Evolutionary conservation across 805 yeast genomes (phyloP), one percentile per base, ranked within the genome.

Genomic region (Ogataea glucozyma): DNA sequence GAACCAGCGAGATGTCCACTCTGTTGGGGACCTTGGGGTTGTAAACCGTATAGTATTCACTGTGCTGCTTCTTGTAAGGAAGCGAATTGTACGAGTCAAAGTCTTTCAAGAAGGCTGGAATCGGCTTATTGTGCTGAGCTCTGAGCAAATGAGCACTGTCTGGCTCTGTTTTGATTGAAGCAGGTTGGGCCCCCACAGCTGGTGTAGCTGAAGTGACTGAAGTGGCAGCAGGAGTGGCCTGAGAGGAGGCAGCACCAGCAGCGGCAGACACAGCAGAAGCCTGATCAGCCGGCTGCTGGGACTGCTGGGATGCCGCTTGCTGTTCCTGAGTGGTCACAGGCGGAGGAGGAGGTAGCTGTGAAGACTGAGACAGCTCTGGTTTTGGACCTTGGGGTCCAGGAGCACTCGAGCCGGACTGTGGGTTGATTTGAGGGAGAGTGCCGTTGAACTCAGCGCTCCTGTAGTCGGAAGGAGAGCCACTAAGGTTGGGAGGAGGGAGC

Each of bases 1-100:
- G 93, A 54, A 89, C 87, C 49, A 91, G 74, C 38, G 89, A 93
- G 38, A 91, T 90, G 60, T 91, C 97, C 45, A 88, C 76, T 31
- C 72, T 67, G 49, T 79, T 78, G 38, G 85, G 83, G 51, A 88
- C 79, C 20, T 88, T 86, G 30, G 96, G 96, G 69, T 91, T 93
- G 72, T 85, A 91, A 52, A 93, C 76, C 11, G 88, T 85, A 65
- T 86, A 88, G 70, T 88, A 91, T 60, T 88, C 97, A 43, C 78
- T 79, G 47, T 81, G 84, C 60, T 85, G 86, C 63, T 88, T 89
- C 65, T 85, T 88, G 72, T 79, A 78, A 9, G 88, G 80, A 46
- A 85, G 79, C 17, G 89, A 88, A 48, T 79, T 73, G 49, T 80
- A 78, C 26, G 91, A 80, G 62, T 89, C 97, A 59, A 88, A 74